Base-by-base conservation (phyloP, 441 rosid genomes). In the Mallotus japonicus region DNA sequence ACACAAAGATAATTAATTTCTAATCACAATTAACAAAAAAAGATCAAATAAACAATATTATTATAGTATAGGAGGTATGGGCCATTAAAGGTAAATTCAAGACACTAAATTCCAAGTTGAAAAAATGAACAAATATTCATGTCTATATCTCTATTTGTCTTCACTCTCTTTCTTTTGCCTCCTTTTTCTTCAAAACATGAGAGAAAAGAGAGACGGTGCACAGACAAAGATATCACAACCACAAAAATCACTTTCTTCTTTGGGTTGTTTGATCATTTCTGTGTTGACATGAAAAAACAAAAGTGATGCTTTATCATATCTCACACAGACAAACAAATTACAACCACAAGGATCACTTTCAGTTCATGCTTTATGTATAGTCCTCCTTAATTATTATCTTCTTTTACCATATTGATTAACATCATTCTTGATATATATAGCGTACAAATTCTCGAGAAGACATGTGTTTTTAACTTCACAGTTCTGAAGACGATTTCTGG, bases 311-410 rank as follows among this genome's bases (percentile, higher is more conserved):
- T 10, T 19, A 63, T 54, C 74, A 69, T 51, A 47, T 72, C 37
- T 46, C 62, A 51, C 42, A 22, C 50, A 16, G 69, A 77, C 74
- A 74, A 50, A 63, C 71, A 17, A 24, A 63, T 65, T 5, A 58
- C 77, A 70, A 60, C 79, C 73, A 75, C 54, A 68, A 60, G 19
- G 60, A 61, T 63, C 76, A 74, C 71, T 77, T 50, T 50, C 55
- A 13, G 15, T 70, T 77, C 78, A 17, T 71, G 54, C 50, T 77
- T 74, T 37, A 4, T 37, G 6, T 37, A 37, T 71, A 71, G 62
- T 44, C 50, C 60, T 51, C 7, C 42, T 34, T 63, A 14, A 20
- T 42, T 13, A 14, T 4, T 32, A 42, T 51, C 54, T 5, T 55
- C 62, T 54, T 17, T 55, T 9, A 44, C 49, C 49, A 44, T 44